A percentile compares a stretch with the other conserved stretches of the same genome.
Conservation (phyloP, 768 basidiomycete species). For the Mycena olivaceomarginata region DNA sequence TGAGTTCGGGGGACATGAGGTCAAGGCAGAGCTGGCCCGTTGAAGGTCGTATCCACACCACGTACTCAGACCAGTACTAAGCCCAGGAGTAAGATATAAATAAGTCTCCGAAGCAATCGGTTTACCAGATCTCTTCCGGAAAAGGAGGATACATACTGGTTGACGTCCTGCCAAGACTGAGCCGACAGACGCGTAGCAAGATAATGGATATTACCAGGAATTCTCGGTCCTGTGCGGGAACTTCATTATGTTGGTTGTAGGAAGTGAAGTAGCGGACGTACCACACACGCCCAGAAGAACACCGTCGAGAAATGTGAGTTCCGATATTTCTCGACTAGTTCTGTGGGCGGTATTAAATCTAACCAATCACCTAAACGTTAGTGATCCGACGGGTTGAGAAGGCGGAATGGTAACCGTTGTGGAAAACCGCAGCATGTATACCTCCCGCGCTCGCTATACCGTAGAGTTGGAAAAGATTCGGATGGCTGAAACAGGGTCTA, state of each 20-base stretch:
- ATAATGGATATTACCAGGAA: not conserved
- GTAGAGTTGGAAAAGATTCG: constrained; percentile 13
- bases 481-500: not conserved
- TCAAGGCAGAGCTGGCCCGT: constrained; percentile 9
- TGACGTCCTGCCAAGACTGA: too few relatives aligned
- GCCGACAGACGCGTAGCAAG: too few relatives aligned
- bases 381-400: too few relatives aligned
- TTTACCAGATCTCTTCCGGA: not conserved
- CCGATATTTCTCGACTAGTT: not conserved
- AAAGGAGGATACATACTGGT: accelerated
- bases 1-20: not conserved
- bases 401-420: not conserved
- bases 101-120: too few relatives aligned
- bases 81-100: not conserved
- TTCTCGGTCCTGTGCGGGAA: not conserved
- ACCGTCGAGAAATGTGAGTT: constrained; percentile 1
- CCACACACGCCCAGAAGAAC: not conserved
- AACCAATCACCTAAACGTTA: not conserved
- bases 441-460: not conserved
- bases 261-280: not conserved
- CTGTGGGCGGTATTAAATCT: not conserved
- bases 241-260: too few relatives aligned
- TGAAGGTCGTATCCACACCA: not conserved
- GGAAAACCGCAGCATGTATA: constrained; percentile 9
- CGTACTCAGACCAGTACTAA: not conserved